Evolutionary conservation across 2,329 filamentous ascomycete genomes (phyloP).

Genomic region (Exophiala sideris): DNA sequence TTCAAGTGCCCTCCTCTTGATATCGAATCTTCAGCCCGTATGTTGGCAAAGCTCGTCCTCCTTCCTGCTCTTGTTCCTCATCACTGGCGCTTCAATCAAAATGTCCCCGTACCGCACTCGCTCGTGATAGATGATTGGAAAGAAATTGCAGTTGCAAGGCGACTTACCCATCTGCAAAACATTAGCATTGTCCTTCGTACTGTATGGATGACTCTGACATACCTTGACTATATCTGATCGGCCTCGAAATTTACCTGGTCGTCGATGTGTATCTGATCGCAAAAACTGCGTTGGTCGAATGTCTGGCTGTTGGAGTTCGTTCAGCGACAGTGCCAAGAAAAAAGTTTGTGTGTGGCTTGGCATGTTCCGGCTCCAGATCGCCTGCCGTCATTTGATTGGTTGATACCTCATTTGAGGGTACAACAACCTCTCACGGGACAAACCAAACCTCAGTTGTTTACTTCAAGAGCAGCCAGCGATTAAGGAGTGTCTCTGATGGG

Average conservation of each 20-base stretch:
- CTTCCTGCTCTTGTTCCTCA: no score
- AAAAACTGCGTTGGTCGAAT: constrained; percentile 1
- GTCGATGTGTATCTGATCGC: constrained; percentile 28
- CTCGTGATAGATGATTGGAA: no score
- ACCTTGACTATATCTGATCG: constrained; percentile 45
- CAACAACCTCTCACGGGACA: no score
- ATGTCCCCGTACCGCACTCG: no score
- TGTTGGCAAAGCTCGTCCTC: no score
- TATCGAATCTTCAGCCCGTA: no score
- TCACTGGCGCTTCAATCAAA: no score
- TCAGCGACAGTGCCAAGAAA: no score
- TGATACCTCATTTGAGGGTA: background rate
- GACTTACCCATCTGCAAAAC: constrained; percentile 61
- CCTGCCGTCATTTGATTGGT: constrained; percentile 11
- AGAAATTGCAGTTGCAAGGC: constrained; percentile 12
- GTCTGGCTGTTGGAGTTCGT: constrained; percentile 5
- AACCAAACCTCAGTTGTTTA: no score
- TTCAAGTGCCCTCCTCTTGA: no score
- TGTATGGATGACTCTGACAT: constrained; percentile 31
- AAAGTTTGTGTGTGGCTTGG: background rate
- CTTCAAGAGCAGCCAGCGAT: no score
- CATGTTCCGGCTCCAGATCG: background rate
- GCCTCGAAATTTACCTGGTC: constrained; percentile 37
- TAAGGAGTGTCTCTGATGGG: constrained; percentile 57
- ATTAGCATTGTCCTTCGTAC: constrained; percentile 28